These are phyloP conservation scores for Leptographium wingfieldii DNA, from an alignment of 2,329 filamentous ascomycete species.

Conservation along the genomic window DNA sequence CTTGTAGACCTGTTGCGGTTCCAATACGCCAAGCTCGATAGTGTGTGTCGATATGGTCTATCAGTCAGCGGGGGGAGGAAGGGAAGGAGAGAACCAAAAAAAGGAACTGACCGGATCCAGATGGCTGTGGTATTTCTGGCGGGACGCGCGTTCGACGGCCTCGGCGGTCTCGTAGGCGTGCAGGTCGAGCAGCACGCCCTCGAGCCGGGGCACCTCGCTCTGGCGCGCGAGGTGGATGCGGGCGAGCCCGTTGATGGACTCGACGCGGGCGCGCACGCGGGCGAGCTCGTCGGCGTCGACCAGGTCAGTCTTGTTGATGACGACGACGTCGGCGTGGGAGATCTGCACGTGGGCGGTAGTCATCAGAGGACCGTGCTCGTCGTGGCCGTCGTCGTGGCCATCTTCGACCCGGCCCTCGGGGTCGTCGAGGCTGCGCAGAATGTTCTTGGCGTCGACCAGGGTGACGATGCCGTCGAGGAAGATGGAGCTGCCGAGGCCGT, in stretches of 20 bases:
- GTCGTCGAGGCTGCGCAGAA: conserved; percentile 70
- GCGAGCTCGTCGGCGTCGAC: conserved; percentile 58
- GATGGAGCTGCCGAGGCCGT: conserved; percentile 86
- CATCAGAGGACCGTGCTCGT: conserved; percentile 52
- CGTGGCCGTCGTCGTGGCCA: conserved; percentile 35
- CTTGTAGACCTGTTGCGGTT: conserved; percentile 39
- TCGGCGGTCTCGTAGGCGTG: conserved; percentile 84
- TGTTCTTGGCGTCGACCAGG: conserved; percentile 88
- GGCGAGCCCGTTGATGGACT: conserved; percentile 80
- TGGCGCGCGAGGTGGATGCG: conserved; percentile 72
- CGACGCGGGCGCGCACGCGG: conserved; percentile 56
- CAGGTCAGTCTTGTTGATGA: conserved; percentile 88
- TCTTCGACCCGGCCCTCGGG: conserved; percentile 40
- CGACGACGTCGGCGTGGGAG: conserved; percentile 87
- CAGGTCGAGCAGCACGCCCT: conserved; percentile 77
- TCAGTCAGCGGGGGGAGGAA: conserved; percentile 2
- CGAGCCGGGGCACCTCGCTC: conserved; percentile 67
- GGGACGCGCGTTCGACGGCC: conserved; percentile 55
- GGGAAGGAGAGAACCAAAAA: not conserved
- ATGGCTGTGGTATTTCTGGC: conserved; percentile 64
- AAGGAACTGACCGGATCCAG: conserved; percentile 55
- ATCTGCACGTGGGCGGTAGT: conserved; percentile 95
- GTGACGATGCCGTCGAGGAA: conserved; percentile 96
- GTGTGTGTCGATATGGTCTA: conserved; percentile 77
- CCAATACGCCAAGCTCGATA: conserved; percentile 51